Conservation (phyloP, 108 stramenopile species). For the Tribonema minus region DNA sequence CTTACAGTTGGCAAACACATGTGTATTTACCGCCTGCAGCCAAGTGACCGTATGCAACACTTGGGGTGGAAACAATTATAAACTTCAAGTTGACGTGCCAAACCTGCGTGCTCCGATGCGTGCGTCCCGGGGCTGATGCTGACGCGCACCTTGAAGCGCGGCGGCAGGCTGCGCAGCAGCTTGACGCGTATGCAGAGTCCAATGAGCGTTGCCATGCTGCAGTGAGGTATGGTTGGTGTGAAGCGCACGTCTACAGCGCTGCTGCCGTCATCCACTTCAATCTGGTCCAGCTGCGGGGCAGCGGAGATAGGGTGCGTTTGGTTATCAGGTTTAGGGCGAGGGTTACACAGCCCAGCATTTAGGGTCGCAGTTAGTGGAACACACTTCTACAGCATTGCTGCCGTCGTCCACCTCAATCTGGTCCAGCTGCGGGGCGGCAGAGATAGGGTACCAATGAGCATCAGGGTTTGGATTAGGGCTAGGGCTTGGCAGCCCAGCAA, state of each 20-base stretch:
- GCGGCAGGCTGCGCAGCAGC: conserved; percentile 78
- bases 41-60: too few species aligned
- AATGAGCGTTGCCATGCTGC: conserved; percentile 97
- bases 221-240: conserved; percentile 92
- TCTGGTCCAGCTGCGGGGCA: neutral
- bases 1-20: too few species aligned
- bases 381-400: neutral
- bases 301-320: too few species aligned
- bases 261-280: conserved; percentile 37
- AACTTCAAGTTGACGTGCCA: too few species aligned
- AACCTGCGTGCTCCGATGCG: conserved; percentile 76
- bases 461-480: too few species aligned
- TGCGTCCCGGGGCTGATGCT: conserved; percentile 89
- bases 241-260: conserved; percentile 41
- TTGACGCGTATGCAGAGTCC: conserved; percentile 92
- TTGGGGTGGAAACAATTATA: too few species aligned
- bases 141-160: conserved; percentile 78
- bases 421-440: conserved; percentile 32
- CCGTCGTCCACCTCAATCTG: conserved; percentile 64
- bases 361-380: too few species aligned
- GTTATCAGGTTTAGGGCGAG: too few species aligned
- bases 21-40: too few species aligned
- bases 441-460: neutral
- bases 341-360: too few species aligned
- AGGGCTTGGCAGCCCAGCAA: too few species aligned